Percentiles rank a stretch among this genome's conserved stretches.
These are phyloP conservation scores for Entomortierella parvispora DNA, from an alignment of 192 early-diverging fungal species.

Conservation along the genomic window DNA sequence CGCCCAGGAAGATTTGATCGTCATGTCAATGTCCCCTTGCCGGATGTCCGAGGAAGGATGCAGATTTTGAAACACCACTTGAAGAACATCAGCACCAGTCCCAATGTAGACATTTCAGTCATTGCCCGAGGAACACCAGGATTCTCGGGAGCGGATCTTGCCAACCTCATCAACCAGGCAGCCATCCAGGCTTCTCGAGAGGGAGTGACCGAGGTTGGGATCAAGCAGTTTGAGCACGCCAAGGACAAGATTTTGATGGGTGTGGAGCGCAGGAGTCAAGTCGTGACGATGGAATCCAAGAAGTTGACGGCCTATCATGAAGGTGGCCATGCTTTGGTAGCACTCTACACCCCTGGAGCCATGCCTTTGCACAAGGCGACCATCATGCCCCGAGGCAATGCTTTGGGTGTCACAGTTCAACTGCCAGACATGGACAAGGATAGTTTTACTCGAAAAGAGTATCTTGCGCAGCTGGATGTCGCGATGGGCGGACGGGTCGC, in stretches of 20 bases:
- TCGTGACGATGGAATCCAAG: slow-evolving; percentile 90
- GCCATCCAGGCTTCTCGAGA: slow-evolving; percentile 95
- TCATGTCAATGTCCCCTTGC: slow-evolving; percentile 91
- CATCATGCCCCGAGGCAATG: slow-evolving; percentile 94
- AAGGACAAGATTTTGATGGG: slow-evolving; percentile 99
- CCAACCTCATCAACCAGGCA: slow-evolving; percentile 97
- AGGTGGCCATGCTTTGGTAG: slow-evolving; percentile 96
- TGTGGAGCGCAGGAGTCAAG: slow-evolving; percentile 90
- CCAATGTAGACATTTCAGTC: slow-evolving; percentile 80
- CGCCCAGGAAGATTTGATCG: slow-evolving; percentile 98
- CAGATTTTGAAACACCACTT: slow-evolving; percentile 94
- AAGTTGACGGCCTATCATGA: slow-evolving; percentile 97
- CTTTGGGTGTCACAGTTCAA: slow-evolving; percentile 90
- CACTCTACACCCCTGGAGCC: slow-evolving; percentile 94
- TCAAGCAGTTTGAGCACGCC: slow-evolving; percentile 93
- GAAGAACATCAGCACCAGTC: slow-evolving; percentile 77
- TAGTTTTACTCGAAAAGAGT: slow-evolving; percentile 82
- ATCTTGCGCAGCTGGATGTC: slow-evolving; percentile 91
- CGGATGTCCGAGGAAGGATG: slow-evolving; percentile 95
- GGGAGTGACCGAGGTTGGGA: slow-evolving; percentile 73
- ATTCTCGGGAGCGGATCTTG: slow-evolving; percentile 99
- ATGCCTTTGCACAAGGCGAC: slow-evolving; percentile 98
- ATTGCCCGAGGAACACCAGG: slow-evolving; percentile 98
- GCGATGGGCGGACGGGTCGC: slow-evolving; percentile 99
- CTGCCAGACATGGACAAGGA: slow-evolving; percentile 93